Evolutionary conservation across 2,329 filamentous ascomycete species (phyloP).

Genomic region (Aquanectria penicillioides): DNA sequence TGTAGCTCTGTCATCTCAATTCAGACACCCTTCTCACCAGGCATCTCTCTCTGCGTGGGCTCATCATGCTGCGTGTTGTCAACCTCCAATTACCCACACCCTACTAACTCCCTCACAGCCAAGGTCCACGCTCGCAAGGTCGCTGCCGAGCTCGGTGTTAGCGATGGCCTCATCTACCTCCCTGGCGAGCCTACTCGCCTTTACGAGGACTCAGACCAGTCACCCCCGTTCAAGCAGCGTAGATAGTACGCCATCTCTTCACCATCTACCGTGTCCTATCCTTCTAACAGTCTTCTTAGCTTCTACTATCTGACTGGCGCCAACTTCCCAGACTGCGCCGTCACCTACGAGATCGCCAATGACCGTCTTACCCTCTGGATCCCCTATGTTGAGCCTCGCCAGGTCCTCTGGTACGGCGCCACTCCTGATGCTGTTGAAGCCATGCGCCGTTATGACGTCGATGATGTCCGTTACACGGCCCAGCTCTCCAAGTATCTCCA

Average conservation of each 20-base stretch:
- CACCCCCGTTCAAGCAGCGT: constrained; percentile 64
- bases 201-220: constrained; percentile 70
- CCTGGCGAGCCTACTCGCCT: constrained; percentile 60
- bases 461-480: constrained; percentile 71
- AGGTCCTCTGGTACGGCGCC: constrained; percentile 71
- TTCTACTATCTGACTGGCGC: constrained; percentile 69
- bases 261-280: neutral
- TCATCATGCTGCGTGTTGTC: too few relatives aligned
- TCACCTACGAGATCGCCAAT: constrained; percentile 66
- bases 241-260: constrained; percentile 59
- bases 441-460: constrained; percentile 71
- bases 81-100: too few relatives aligned
- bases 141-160: constrained; percentile 58
- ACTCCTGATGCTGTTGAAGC: constrained; percentile 71
- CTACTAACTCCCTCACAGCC: constrained; percentile 50
- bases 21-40: neutral
- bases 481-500: constrained; percentile 61
- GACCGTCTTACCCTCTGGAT: constrained; percentile 79
- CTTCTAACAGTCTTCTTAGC: constrained; percentile 45
- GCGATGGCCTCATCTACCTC: constrained; percentile 65
- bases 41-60: too few relatives aligned
- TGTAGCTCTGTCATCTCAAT: neutral
- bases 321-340: constrained; percentile 63
- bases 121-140: constrained; percentile 68
- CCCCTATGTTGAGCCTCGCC: constrained; percentile 70